These are phyloP conservation scores for Dactylellina haptotyla DNA, from an alignment of 2,329 filamentous ascomycete genomes.

Conservation along the genomic window DNA sequence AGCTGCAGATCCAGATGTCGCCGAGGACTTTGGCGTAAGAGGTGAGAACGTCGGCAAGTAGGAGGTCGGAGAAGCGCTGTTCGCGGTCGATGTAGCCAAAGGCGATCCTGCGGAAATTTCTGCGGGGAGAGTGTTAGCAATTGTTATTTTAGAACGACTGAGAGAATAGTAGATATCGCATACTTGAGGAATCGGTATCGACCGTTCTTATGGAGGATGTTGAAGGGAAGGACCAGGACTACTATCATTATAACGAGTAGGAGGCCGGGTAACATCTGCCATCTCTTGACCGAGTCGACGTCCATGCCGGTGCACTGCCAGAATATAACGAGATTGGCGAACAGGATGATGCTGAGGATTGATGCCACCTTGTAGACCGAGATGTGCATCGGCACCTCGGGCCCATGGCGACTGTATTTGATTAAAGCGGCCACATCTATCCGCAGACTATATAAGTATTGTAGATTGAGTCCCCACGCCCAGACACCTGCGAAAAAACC, in stretches of 20 bases:
- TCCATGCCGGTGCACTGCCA: conserved; percentile 81
- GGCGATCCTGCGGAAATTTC: conserved; percentile 78
- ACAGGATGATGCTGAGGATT: conserved; percentile 77
- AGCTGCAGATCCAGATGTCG: conserved; percentile 86
- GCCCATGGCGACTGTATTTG: conserved; percentile 78
- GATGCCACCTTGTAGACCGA: conserved; percentile 88
- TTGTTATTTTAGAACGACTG: background rate
- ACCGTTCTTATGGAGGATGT: conserved; percentile 56
- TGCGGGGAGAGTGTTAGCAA: conserved; percentile 21
- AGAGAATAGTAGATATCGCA: background rate
- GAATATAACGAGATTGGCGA: conserved; percentile 78
- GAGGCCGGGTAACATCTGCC: conserved; percentile 86
- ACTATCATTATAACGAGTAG: conserved; percentile 79
- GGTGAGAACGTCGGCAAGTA: conserved; percentile 92
- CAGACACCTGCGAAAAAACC: conserved; percentile 75
- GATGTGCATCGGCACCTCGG: conserved; percentile 78
- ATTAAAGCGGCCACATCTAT: conserved; percentile 90
- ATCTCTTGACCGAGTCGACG: conserved; percentile 74
- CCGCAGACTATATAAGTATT: conserved; percentile 79
- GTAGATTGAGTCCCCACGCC: conserved; percentile 93
- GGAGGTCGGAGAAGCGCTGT: conserved; percentile 92
- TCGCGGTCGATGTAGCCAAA: conserved; percentile 88
- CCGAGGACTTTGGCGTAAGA: conserved; percentile 92
- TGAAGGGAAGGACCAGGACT: conserved; percentile 76
- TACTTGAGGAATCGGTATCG: conserved; percentile 57